Base-by-base conservation (phyloP, 1,284 basidiomycete species). In the Irpex rosettiformis region DNA sequence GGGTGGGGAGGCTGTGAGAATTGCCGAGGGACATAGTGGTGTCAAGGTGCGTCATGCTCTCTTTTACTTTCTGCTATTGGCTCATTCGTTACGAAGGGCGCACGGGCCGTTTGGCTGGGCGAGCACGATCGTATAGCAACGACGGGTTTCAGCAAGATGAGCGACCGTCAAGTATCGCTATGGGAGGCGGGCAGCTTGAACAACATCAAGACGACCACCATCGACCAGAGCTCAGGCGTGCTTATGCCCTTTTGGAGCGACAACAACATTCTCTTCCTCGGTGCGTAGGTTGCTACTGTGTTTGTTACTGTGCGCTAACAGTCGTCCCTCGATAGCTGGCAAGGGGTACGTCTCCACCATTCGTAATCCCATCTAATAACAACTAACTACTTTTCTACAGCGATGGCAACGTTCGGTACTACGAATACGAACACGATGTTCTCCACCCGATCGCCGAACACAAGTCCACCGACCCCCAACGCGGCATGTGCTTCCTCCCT, bases 201-300 rank as follows among this genome's bases (percentile, higher is more conserved):
- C 51, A 91, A 85, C 70, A 66, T 94, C 64, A 94, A 94, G 77
- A 93, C 85, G 59, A 77, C 85, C 57, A 82, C 79, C 22, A 79
- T 96, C 62, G 95, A 97, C 74, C 93, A 94, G 72, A 91, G 89
- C 57, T 86, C 93, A 24, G 96, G 96, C 53, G 93, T 98, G 42
- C 75, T 97, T 55, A 98, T 98, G 94, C 96, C 96, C 0, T 98
- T 96, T 85, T 99, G 93, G 87, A 88, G 85, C 52, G 95, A 98
- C 66, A 97, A 96, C 75, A 89, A 93, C 62, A 88, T 98, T 58
- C 79, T 98, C 60, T 98, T 98, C 85, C 82, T 98, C 61, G 94
- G 86, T 87, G 61, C 33, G 80, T 73, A n/a, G 6, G 22, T 27
- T 54, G 22, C 27, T 52, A 47, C 11, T 11, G 22, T 8, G 1